Conservation (phyloP, 1,284 basidiomycete genomes). For the Apiotrichum veenhuisii region DNA sequence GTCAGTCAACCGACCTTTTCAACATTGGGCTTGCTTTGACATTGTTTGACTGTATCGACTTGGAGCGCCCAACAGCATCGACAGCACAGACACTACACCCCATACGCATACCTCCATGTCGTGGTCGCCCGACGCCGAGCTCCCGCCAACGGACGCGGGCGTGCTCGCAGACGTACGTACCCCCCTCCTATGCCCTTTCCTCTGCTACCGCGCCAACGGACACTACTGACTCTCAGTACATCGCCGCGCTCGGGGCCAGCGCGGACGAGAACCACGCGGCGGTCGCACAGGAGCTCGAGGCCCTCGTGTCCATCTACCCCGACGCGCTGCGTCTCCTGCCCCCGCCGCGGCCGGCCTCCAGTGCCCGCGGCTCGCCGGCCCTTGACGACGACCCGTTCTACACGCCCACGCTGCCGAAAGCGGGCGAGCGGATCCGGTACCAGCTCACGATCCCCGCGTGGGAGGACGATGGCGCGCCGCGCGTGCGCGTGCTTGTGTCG, state of each 20-base stretch:
- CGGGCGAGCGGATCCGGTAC: conserved; percentile 58
- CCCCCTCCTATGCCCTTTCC: too few species aligned
- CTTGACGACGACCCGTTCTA: background rate
- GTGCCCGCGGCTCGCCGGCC: background rate
- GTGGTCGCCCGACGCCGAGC: background rate
- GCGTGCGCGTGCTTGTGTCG: conserved; percentile 66
- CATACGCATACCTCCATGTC: too few species aligned
- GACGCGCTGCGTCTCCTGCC: conserved; percentile 53
- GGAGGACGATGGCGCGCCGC: conserved; percentile 51
- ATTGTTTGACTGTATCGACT: too few species aligned
- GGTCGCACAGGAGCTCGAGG: conserved; percentile 54
- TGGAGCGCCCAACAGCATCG: background rate
- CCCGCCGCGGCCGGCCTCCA: conserved; percentile 14
- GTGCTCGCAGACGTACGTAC: background rate
- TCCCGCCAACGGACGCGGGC: background rate
- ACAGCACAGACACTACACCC: background rate
- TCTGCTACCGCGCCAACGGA: background rate
- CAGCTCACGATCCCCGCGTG: conserved; percentile 56
- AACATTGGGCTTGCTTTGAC: too few species aligned
- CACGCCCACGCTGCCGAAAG: background rate
- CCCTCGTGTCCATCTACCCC: conserved; percentile 77
- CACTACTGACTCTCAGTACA: conserved; percentile 29
- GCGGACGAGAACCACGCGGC: conserved; percentile 30
- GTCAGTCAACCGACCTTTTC: too few species aligned
- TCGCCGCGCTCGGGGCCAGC: conserved; percentile 35